Percentiles rank a stretch among this genome's conserved stretches.
These are phyloP conservation scores for Pyricularia grisea DNA, from an alignment of 2,329 filamentous ascomycete species.

Conservation along the genomic window DNA sequence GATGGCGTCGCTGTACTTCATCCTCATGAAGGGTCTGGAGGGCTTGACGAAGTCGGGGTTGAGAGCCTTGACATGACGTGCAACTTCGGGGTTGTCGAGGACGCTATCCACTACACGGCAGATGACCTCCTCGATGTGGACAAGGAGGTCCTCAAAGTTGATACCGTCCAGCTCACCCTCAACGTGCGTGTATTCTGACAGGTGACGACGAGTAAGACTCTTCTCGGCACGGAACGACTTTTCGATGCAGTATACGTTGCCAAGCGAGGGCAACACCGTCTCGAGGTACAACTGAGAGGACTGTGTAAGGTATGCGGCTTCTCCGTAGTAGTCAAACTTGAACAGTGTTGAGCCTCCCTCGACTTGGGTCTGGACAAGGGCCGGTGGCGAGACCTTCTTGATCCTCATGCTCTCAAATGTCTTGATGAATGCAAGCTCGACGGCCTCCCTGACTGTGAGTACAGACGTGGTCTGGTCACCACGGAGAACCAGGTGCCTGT, in stretches of 20 bases:
- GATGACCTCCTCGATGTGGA: slow-evolving; percentile 78
- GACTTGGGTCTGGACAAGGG: slow-evolving; percentile 89
- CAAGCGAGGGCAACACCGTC: slow-evolving; percentile 81
- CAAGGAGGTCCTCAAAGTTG: slow-evolving; percentile 78
- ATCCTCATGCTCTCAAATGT: slow-evolving; percentile 69
- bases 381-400: slow-evolving; percentile 79
- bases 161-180: slow-evolving; percentile 97
- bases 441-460: slow-evolving; percentile 75
- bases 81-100: slow-evolving; percentile 63
- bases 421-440: slow-evolving; percentile 72
- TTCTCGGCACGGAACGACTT: slow-evolving; percentile 99
- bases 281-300: slow-evolving; percentile 97
- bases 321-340: slow-evolving; percentile 53
- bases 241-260: slow-evolving; percentile 95
- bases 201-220: slow-evolving; percentile 83
- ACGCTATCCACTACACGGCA: slow-evolving; percentile 75
- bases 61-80: slow-evolving; percentile 68
- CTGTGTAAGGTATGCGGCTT: slow-evolving; percentile 89
- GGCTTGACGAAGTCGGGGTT: slow-evolving; percentile 87
- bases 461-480: slow-evolving; percentile 77
- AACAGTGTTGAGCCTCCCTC: slow-evolving; percentile 91
- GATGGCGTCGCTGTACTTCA: slow-evolving; percentile 92
- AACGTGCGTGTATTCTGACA: slow-evolving; percentile 94
- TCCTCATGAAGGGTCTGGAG: slow-evolving; percentile 79
- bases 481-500: slow-evolving; percentile 76